phyloP scores from a whole-genome alignment of 805 yeast species.

The Wickerhamiella hasegawae region DNA sequence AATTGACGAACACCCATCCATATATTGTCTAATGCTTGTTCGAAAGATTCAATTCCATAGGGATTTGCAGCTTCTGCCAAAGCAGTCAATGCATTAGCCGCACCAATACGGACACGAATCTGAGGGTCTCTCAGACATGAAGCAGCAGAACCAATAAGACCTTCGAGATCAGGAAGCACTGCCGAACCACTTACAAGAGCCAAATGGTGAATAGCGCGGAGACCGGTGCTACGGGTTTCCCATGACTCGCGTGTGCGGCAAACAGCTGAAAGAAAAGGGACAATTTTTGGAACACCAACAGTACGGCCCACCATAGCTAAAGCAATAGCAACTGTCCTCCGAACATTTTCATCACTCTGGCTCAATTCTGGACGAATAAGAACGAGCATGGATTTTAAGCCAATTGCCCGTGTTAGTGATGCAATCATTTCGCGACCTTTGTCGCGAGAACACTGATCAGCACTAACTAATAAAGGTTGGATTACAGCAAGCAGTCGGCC shows the following conservation, averaged over 20 bases:
- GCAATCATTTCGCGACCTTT: conserved; percentile 72
- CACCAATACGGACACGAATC: conserved; percentile 43
- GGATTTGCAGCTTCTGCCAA: conserved; percentile 75
- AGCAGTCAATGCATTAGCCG: conserved; percentile 58
- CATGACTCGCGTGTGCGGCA: conserved; percentile 60
- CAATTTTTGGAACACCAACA: conserved; percentile 48
- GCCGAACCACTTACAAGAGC: conserved; percentile 55
- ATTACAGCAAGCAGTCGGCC: conserved; percentile 56
- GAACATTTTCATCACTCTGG: conserved; percentile 61
- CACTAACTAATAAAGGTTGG: conserved; percentile 68
- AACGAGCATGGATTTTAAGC: conserved; percentile 64
- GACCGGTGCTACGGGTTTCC: conserved; percentile 76
- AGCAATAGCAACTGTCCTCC: conserved; percentile 61
- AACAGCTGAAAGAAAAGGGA: conserved; percentile 75
- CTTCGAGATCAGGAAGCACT: conserved; percentile 55
- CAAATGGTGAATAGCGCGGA: conserved; percentile 58
- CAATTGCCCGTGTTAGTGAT: conserved; percentile 64
- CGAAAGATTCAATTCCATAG: conserved; percentile 81
- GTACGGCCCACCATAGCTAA: conserved; percentile 75
- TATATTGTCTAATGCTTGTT: conserved; percentile 50
- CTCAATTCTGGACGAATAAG: conserved; percentile 71
- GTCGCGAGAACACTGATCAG: conserved; percentile 52
- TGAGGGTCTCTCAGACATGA: conserved; percentile 53
- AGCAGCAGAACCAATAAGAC: conserved; percentile 43
- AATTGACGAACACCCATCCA: conserved; percentile 69